Percentiles rank a stretch among this genome's conserved stretches.
Evolutionary conservation across 352 stramenopile genomes (phyloP).

Genomic region (Phytophthora sp.): DNA sequence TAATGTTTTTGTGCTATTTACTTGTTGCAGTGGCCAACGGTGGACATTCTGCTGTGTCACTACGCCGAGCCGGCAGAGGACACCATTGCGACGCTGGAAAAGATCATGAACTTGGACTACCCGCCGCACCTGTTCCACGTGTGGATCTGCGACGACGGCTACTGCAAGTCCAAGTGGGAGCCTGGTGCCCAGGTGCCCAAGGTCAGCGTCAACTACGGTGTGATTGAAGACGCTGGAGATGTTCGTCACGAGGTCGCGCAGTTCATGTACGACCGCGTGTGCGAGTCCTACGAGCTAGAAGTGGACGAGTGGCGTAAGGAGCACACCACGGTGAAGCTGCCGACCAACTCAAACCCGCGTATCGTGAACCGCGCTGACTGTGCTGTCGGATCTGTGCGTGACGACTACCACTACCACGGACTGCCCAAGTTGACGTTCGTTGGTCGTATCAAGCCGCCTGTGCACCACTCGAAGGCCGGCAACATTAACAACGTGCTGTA

Average conservation of each 20-base stretch:
- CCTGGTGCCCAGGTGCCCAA: conserved; percentile 50
- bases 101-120: conserved; percentile 81
- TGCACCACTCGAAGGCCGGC: conserved; percentile 79
- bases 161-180: conserved; percentile 76
- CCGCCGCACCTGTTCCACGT: conserved; percentile 72
- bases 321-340: conserved; percentile 75
- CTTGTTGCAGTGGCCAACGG: conserved; percentile 60
- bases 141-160: conserved; percentile 81
- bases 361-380: conserved; percentile 59
- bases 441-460: conserved; percentile 68
- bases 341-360: conserved; percentile 50
- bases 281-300: conserved; percentile 69
- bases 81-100: conserved; percentile 75
- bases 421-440: conserved; percentile 70
- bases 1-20: neutral
- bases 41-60: conserved; percentile 81
- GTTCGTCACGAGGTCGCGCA: conserved; percentile 74
- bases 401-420: conserved; percentile 73
- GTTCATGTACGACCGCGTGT: conserved; percentile 81
- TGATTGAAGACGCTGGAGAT: conserved; percentile 78
- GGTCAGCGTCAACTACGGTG: conserved; percentile 64
- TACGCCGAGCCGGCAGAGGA: conserved; percentile 81
- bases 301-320: conserved; percentile 78
- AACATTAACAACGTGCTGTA: conserved; percentile 89
- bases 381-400: conserved; percentile 66